A percentile compares a stretch with the other conserved stretches of the same genome.
phyloP scores from a whole-genome alignment of 495 filamentous ascomycete genomes.

The Penicillium steckii region DNA sequence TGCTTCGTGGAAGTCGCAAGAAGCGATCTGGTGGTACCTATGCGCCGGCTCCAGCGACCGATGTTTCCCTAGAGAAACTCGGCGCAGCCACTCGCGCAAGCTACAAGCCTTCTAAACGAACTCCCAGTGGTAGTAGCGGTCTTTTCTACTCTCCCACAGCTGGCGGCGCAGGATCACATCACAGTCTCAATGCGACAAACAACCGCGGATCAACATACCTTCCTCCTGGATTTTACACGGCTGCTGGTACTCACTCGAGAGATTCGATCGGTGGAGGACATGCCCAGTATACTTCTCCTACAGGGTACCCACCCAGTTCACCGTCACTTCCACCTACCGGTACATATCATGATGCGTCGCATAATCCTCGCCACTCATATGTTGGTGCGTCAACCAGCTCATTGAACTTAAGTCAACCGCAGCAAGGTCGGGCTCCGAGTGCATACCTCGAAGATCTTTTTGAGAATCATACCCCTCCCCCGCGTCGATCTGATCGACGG shows the following conservation, averaged over 20 bases:
- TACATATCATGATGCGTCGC: conserved; percentile 29
- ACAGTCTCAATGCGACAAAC: conserved; percentile 17
- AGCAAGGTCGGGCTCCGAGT: conserved; percentile 77
- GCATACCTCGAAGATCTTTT: conserved; percentile 93
- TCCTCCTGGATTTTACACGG: conserved; percentile 88
- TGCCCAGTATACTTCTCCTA: too few relatives aligned
- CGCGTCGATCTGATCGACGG: conserved; percentile 13
- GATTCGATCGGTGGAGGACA: background rate
- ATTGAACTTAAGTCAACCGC: conserved; percentile 64
- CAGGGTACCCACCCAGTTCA: conserved; percentile 61
- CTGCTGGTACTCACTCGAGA: conserved; percentile 54
- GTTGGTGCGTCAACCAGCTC: conserved; percentile 62
- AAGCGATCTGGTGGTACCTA: conserved; percentile 39
- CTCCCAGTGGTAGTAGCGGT: conserved; percentile 50
- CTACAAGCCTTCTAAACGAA: conserved; percentile 42
- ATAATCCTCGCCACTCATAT: conserved; percentile 31
- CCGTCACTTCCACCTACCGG: conserved; percentile 52
- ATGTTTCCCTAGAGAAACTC: conserved; percentile 58
- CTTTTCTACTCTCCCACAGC: conserved; percentile 97
- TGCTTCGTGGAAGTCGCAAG: conserved; percentile 54
- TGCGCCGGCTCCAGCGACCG: conserved; percentile 40
- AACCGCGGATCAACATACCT: conserved; percentile 72
- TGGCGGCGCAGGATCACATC: conserved; percentile 38
- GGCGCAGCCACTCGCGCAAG: conserved; percentile 34
- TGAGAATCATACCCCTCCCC: conserved; percentile 56